These are phyloP conservation scores for Lachnellula suecica DNA, from an alignment of 2,329 filamentous ascomycete species.

Conservation along the genomic window DNA sequence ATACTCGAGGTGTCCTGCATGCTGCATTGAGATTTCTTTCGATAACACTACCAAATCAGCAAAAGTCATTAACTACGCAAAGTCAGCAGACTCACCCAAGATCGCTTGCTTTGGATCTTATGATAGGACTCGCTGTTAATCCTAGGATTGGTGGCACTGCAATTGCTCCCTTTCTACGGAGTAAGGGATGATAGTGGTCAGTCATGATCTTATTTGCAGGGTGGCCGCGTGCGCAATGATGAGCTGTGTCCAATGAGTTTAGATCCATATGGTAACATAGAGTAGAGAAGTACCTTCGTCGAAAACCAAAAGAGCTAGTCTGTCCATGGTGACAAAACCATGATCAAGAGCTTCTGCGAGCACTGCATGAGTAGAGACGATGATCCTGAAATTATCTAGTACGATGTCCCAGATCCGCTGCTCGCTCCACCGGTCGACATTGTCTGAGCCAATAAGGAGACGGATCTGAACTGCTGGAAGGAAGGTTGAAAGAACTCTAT, in stretches of 20 bases:
- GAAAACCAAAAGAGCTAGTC: slow-evolving; percentile 56
- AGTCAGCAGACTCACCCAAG: background rate
- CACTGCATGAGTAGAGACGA: slow-evolving; percentile 58
- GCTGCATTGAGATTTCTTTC: slow-evolving; percentile 55
- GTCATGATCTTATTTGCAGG: slow-evolving; percentile 17
- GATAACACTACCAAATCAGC: background rate
- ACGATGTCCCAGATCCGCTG: slow-evolving; percentile 57
- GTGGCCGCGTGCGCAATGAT: slow-evolving; percentile 11
- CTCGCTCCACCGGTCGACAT: slow-evolving; percentile 60
- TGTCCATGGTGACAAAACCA: slow-evolving; percentile 54
- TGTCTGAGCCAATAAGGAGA: slow-evolving; percentile 53
- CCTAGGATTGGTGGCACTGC: slow-evolving; percentile 15
- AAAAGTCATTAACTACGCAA: background rate
- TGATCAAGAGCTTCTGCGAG: slow-evolving; percentile 58
- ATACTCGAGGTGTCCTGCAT: slow-evolving; percentile 51
- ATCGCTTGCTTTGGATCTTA: slow-evolving; percentile 9
- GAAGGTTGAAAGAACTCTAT: slow-evolving; percentile 54
- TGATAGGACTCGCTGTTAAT: slow-evolving; percentile 17
- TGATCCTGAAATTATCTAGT: slow-evolving; percentile 52
- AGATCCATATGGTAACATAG: background rate
- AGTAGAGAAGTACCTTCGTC: slow-evolving; percentile 52
- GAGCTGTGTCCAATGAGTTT: slow-evolving; percentile 5
- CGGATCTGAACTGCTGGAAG: slow-evolving; percentile 51
- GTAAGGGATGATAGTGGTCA: slow-evolving; percentile 12
- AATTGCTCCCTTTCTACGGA: background rate